Evolutionary conservation across 768 basidiomycete genomes (phyloP).

Genomic region (Mycena metata): DNA sequence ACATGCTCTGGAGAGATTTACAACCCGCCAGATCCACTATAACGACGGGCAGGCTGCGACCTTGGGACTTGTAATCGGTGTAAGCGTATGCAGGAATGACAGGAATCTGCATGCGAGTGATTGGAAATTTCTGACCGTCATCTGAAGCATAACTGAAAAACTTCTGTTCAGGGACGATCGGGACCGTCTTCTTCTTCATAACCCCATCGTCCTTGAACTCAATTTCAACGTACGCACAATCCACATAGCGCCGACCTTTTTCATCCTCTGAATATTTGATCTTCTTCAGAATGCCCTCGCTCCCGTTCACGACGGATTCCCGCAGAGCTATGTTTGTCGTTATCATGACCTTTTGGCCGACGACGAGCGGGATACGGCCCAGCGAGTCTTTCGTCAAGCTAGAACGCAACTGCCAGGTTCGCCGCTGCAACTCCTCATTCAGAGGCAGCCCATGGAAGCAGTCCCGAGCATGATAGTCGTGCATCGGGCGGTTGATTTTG

Average conservation of each 20-base stretch:
- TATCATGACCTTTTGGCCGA: constrained; percentile 6
- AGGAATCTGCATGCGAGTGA: neutral
- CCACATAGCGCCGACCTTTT: neutral
- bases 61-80: constrained; percentile 12
- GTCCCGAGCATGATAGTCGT: neutral
- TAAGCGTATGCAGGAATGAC: neutral
- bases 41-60: neutral
- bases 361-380: neutral
- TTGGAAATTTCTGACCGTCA: no score
- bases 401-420: neutral
- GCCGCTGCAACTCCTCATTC: neutral
- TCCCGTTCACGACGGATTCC: neutral
- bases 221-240: constrained; percentile 11
- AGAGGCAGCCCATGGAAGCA: neutral
- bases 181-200: no score
- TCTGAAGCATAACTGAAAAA: no score
- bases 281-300: neutral
- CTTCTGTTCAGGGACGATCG: no score
- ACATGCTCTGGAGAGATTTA: neutral
- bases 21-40: neutral
- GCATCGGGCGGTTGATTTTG: no score
- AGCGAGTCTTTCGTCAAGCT: neutral
- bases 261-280: neutral
- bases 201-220: neutral
- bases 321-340: neutral